Evolutionary conservation across 768 basidiomycete genomes (phyloP).

Genomic region (Hysterangium stoloniferum): DNA sequence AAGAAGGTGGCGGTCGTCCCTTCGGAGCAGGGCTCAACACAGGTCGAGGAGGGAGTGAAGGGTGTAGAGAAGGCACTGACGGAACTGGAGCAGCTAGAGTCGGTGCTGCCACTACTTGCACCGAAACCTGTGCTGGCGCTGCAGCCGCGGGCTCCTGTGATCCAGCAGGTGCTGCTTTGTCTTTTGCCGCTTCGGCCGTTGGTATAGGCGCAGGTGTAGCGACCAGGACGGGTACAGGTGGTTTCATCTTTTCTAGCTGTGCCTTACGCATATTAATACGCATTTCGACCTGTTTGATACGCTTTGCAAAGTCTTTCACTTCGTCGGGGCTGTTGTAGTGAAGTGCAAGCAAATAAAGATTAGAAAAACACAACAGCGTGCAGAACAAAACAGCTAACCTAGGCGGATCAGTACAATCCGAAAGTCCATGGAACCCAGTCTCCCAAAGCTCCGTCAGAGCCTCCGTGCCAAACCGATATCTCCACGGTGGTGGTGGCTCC

Average conservation of each 20-base stretch:
- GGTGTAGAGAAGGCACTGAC: conserved; percentile 55
- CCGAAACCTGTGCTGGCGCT: conserved; percentile 15
- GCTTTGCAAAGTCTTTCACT: conserved; percentile 8
- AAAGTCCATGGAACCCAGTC: conserved; percentile 62
- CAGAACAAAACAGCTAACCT: conserved; percentile 36
- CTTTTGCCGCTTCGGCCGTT: not conserved
- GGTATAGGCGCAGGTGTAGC: not conserved
- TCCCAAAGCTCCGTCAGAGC: conserved; percentile 77
- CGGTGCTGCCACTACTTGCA: conserved; percentile 11
- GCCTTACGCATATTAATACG: conserved; percentile 47
- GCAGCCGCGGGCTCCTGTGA: not conserved
- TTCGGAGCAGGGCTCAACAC: conserved; percentile 30
- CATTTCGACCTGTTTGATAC: conserved; percentile 35
- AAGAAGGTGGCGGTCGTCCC: too few species aligned
- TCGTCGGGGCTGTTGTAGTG: conserved; percentile 1
- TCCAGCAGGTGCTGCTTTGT: not conserved
- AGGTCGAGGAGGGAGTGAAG: conserved; percentile 68
- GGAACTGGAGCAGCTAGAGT: conserved; percentile 30
- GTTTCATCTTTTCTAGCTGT: conserved; percentile 23
- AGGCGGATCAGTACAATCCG: conserved; percentile 58
- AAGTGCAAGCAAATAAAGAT: not conserved
- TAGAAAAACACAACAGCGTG: conserved; percentile 6
- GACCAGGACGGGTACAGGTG: not conserved
- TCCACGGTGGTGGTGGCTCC: conserved; percentile 53
- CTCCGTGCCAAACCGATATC: conserved; percentile 57